Percentiles rank a stretch among this genome's conserved stretches.
These are phyloP conservation scores for Lactarius evosmus DNA, from an alignment of 768 basidiomycete species.

Conservation along the genomic window DNA sequence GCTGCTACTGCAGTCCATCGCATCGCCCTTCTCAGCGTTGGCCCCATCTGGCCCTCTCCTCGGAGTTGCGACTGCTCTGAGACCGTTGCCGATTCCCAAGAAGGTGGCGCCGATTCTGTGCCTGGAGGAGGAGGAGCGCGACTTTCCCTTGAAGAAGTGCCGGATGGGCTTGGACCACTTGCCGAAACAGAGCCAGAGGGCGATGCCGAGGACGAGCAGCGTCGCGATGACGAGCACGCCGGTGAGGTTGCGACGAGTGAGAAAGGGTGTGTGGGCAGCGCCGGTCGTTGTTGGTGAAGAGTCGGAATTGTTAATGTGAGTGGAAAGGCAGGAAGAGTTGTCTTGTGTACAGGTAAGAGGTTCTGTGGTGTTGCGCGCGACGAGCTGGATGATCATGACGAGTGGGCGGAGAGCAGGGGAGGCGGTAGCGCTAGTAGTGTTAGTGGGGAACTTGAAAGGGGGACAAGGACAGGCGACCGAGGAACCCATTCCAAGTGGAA, in stretches of 20 bases:
- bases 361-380: conserved; percentile 7
- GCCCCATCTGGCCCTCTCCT: background rate
- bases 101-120: no score
- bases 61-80: no score
- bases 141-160: conserved; percentile 17
- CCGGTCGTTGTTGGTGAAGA: conserved; percentile 1
- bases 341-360: background rate
- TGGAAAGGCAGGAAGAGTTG: conserved; percentile 3
- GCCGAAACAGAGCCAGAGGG: conserved; percentile 32
- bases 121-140: background rate
- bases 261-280: conserved; percentile 7
- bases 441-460: background rate
- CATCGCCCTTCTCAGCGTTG: conserved; percentile 4
- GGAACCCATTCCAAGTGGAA: conserved; percentile 12
- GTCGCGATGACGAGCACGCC: conserved; percentile 32
- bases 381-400: conserved; percentile 15
- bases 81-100: background rate
- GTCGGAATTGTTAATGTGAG: background rate
- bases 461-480: background rate
- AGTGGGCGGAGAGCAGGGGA: background rate
- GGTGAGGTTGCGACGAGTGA: conserved; percentile 30
- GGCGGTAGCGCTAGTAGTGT: background rate
- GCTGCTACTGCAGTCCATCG: background rate
- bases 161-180: conserved; percentile 30
- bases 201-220: conserved; percentile 19